phyloP scores from a whole-genome alignment of 768 basidiomycete genomes.

The Multifurca ochricompacta region DNA sequence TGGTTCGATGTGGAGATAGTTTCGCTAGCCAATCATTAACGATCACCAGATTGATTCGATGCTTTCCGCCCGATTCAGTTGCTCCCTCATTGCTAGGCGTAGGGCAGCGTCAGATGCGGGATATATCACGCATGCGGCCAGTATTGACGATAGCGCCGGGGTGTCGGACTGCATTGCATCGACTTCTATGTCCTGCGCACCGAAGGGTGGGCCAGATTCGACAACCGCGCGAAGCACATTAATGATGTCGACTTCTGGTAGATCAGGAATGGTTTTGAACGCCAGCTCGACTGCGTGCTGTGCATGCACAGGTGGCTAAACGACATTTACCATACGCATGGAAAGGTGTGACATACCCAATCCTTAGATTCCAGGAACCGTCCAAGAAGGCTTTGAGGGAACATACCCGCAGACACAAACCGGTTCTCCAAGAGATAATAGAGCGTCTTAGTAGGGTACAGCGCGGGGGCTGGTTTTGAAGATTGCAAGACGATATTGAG shows the following conservation, averaged over 20 bases:
- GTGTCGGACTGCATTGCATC: slow-evolving; percentile 27
- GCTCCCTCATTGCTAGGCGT: slow-evolving; percentile 43
- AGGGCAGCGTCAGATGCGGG: slow-evolving; percentile 34
- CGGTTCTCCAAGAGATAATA: slow-evolving; percentile 49
- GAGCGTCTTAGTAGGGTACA: slow-evolving; percentile 51
- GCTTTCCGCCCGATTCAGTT: slow-evolving; percentile 43
- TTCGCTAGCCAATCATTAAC: slow-evolving; percentile 43
- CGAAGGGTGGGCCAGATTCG: background rate
- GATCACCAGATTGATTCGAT: slow-evolving; percentile 38
- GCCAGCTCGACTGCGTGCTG: slow-evolving; percentile 40
- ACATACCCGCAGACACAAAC: slow-evolving; percentile 53
- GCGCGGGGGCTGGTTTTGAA: slow-evolving; percentile 23
- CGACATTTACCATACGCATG: background rate
- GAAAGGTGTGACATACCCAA: slow-evolving; percentile 44
- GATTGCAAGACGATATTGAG: slow-evolving; percentile 44
- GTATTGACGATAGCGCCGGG: slow-evolving; percentile 32
- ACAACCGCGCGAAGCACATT: slow-evolving; percentile 41
- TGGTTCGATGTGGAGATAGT: slow-evolving; percentile 23
- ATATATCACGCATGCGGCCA: slow-evolving; percentile 35
- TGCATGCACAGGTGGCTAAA: background rate
- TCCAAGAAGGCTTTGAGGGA: slow-evolving; percentile 49
- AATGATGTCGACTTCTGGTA: slow-evolving; percentile 59
- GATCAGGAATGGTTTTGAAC: slow-evolving; percentile 47
- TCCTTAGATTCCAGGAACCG: slow-evolving; percentile 48
- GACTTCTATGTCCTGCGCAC: slow-evolving; percentile 31